A percentile compares a stretch with the other conserved stretches of the same genome.
phyloP scores from a whole-genome alignment of 2,329 filamentous ascomycete genomes.

The Sporothrix brunneoviolacea region DNA sequence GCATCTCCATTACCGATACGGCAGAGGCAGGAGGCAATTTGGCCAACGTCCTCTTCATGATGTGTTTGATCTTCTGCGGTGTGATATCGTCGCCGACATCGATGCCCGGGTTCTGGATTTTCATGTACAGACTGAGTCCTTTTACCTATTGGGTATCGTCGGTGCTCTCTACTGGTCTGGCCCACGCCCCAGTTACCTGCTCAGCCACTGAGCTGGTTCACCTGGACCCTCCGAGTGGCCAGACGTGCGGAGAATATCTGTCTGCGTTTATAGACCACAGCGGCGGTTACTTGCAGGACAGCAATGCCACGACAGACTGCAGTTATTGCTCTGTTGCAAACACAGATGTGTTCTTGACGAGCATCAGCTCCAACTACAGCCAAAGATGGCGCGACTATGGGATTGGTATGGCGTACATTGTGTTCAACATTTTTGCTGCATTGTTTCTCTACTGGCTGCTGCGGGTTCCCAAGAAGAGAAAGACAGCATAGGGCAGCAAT shows the following conservation, averaged over 20 bases:
- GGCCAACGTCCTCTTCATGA: too few relatives aligned
- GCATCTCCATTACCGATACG: too few relatives aligned
- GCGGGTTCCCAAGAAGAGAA: slow-evolving; percentile 15
- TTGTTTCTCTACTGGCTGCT: slow-evolving; percentile 14
- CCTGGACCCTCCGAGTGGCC: slow-evolving; percentile 56
- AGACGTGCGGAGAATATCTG: slow-evolving; percentile 62
- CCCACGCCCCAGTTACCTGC: slow-evolving; percentile 47
- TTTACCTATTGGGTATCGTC: slow-evolving; percentile 54
- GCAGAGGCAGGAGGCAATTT: too few relatives aligned
- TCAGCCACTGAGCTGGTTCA: slow-evolving; percentile 49
- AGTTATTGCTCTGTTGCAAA: slow-evolving; percentile 58
- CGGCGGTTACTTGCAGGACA: slow-evolving; percentile 55
- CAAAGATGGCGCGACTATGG: slow-evolving; percentile 65
- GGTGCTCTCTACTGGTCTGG: slow-evolving; percentile 62
- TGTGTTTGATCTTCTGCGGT: slow-evolving; percentile 21
- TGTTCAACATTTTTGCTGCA: slow-evolving; percentile 48
- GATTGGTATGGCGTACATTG: slow-evolving; percentile 59
- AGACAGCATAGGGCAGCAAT: too few relatives aligned
- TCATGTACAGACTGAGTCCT: slow-evolving; percentile 65
- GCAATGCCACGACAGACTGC: slow-evolving; percentile 47
- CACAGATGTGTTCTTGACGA: slow-evolving; percentile 54
- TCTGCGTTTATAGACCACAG: slow-evolving; percentile 43
- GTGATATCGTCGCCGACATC: slow-evolving; percentile 59
- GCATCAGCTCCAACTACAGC: slow-evolving; percentile 41
- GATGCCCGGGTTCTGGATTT: slow-evolving; percentile 68